Percentiles rank a stretch among this genome's conserved stretches.
Evolutionary conservation across 202 grass and related monocot species (phyloP).

Genomic region (Eragrostis tef): DNA sequence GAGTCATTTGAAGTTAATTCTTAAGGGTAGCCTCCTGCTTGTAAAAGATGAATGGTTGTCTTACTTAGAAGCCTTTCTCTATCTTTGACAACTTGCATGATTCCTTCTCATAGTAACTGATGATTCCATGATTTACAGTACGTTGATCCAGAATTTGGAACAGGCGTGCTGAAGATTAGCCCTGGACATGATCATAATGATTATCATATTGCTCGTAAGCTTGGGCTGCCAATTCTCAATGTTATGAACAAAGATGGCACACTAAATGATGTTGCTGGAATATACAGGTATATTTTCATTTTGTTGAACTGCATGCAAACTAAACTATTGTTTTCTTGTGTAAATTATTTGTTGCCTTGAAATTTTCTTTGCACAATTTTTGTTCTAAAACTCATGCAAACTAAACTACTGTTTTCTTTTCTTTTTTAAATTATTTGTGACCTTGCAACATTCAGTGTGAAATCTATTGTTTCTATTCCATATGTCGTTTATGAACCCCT

Average conservation of each 20-base stretch:
- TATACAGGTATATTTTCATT: conserved; percentile 72
- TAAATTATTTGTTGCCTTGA: neutral
- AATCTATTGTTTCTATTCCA: conserved; percentile 21
- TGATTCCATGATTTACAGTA: conserved; percentile 66
- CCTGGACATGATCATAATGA: conserved; percentile 99
- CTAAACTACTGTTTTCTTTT: conserved; percentile 11
- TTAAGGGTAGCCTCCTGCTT: neutral
- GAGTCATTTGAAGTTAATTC: conserved; percentile 27
- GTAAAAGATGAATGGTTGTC: neutral
- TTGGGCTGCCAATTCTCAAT: conserved; percentile 95
- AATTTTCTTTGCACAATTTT: neutral
- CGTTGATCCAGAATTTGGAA: conserved; percentile 99
- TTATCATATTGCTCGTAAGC: conserved; percentile 99
- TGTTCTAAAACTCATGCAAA: conserved; percentile 22
- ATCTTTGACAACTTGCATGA: conserved; percentile 15
- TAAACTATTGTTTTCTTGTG: neutral
- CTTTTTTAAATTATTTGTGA: conserved; percentile 7
- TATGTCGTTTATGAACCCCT: neutral
- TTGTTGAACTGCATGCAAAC: conserved; percentile 20
- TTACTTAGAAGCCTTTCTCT: conserved; percentile 12
- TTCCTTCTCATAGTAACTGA: conserved; percentile 32
- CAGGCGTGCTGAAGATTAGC: conserved; percentile 96
- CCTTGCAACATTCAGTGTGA: neutral
- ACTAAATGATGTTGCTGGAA: conserved; percentile 88
- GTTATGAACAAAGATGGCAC: conserved; percentile 99